Evolutionary conservation across 257 asterid species (phyloP), one percentile per base, ranked within the genome.

Genomic region (Thymus mandschuricus): DNA sequence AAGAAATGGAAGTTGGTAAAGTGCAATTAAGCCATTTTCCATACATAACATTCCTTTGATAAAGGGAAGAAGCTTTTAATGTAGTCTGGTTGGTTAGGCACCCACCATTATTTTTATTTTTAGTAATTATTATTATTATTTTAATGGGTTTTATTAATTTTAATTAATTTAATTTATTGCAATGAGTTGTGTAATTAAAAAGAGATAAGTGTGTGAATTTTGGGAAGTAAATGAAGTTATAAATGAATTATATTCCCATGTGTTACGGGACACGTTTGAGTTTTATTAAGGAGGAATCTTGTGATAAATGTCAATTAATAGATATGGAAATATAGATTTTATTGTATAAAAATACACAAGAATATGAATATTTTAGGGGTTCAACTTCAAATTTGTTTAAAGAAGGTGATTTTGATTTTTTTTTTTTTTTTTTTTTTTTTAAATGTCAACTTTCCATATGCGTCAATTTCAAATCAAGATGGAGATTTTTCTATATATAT

Each of bases 1-100:
- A 27, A 46, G n/a, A 54, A 70, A 65, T 54, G 82, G 82, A 70
- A 50, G 78, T 70, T 46, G 80, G 70, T 66, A 46, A 66, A 65
- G 71, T 69, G 76, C 76, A 64, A 51, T 74, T 57, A 74, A 74
- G 66, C 74, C 30, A 65, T 41, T 66, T 30, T 66, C 69, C 51
- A 28, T 41, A 13, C 57, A 69, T 55, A 56, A 21, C 44, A 70
- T 64, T 75, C 70, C 48, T 48, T 74, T 44, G 54, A 56, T 35
- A 64, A 64, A 70, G 69, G 41, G 50, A 54, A 12, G 41, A 58
- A 57, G 83, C 66, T 34, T 65, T 70, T 59, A 74, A 69, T 78
- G 66, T 79, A 70, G 83, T 65, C 12, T 58, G 15, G 79, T 69
- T 79, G 74, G 55, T 56, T 49, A 11, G 74, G 76, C 21, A 65